phyloP scores from a whole-genome alignment of 2,329 filamentous ascomycete genomes.

The Epichloe baconii region DNA sequence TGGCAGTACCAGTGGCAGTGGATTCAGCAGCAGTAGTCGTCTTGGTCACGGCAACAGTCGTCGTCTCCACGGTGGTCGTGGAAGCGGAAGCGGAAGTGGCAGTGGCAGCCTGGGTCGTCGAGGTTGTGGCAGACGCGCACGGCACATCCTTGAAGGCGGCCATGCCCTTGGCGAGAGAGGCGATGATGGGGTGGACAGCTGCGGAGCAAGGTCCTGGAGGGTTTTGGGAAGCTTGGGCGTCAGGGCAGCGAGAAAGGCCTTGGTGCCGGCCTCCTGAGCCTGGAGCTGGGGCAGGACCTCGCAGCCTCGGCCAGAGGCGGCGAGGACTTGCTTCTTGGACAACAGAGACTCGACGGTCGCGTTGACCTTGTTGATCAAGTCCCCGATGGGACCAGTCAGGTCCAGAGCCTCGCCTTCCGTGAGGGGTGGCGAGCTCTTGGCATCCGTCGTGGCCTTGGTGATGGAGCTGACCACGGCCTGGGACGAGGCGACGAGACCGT shows the following conservation, averaged over 20 bases:
- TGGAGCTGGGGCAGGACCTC: slow-evolving; percentile 2
- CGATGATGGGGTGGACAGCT: neutral
- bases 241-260: neutral
- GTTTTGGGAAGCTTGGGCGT: neutral
- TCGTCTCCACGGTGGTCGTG: neutral
- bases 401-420: neutral
- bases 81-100: neutral
- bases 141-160: slow-evolving; percentile 2
- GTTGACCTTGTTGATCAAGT: neutral
- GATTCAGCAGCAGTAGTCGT: neutral
- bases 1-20: neutral
- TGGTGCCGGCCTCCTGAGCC: neutral
- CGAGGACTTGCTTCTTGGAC: slow-evolving; percentile 1
- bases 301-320: slow-evolving; percentile 2
- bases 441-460: neutral
- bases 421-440: neutral
- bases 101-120: neutral
- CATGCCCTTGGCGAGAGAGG: neutral
- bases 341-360: neutral
- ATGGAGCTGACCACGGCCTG: neutral
- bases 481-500: neutral
- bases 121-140: neutral
- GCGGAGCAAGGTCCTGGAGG: neutral
- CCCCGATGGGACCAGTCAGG: neutral
- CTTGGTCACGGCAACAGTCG: too few relatives aligned